Base-by-base conservation (phyloP, 2,329 filamentous ascomycete species). In the Pyrenochaeta sp. region DNA sequence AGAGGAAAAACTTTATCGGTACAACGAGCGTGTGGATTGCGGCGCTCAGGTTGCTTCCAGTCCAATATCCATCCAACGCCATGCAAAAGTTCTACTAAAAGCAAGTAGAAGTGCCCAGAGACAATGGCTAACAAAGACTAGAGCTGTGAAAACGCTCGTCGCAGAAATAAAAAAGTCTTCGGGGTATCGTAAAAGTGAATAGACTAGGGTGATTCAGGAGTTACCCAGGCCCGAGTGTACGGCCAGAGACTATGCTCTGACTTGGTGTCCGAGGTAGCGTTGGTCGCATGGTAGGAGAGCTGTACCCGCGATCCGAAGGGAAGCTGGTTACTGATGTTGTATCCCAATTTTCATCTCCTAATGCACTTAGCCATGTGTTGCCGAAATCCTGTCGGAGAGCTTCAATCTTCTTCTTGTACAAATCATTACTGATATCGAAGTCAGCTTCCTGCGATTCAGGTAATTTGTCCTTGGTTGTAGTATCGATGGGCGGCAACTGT, bases 391-490 rank as follows among this genome's bases (percentile, higher is more conserved):
- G 90, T 60, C 93, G 90, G 52, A 97, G 80, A 2, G 91, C 88
- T 77, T 97, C 93, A 53, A 98, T 90, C 77, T 95, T 95, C 75
- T 91, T 91, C 56, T 91, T 88, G 77, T 97, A 98, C 7, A 91
- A 82, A 70, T 95, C 91, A 52, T 90, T 90, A 57, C 87, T 86
- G 43, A 86, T 80, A 58, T 88, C 87, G 85, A 89, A 91, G 57
- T 90, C 84, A 52, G 61, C 48, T 59, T 59, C 58, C 13, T 66
- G 64, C 43, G 59, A 28, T 32, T 64, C 58, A 0, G 60, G 48
- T 5, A 61, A 54, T 48, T 68, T 72, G 52, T 59, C 53, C 12
- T 64, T 54, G 19, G 74, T 50, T 2, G 65, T 64, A 1, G 73
- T 77, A 44, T 77, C 72, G 34, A 77, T 66, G 9, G 69, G 71